Conservation (phyloP, 2,329 filamentous ascomycete species). For the Fusarium avenaceum region DNA sequence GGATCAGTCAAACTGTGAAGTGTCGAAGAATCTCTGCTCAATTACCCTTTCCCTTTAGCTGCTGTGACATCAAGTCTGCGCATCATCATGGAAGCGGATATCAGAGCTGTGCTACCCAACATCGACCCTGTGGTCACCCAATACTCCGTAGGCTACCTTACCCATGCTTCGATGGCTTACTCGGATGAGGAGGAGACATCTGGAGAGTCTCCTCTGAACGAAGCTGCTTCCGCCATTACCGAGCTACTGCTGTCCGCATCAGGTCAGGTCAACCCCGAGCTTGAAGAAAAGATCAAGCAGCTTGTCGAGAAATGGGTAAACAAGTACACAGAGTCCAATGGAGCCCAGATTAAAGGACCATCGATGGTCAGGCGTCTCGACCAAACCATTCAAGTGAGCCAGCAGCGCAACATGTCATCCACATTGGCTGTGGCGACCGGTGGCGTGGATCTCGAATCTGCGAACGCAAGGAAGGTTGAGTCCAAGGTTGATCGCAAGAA, state of each 20-base stretch:
- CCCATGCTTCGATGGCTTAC: slow-evolving; percentile 90
- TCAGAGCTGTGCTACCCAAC: slow-evolving; percentile 84
- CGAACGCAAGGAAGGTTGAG: slow-evolving; percentile 93
- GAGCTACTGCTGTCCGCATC: slow-evolving; percentile 94
- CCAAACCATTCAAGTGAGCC: slow-evolving; percentile 93
- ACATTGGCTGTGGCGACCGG: slow-evolving; percentile 89
- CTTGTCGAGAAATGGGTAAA: slow-evolving; percentile 92
- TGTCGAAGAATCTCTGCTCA: not conserved
- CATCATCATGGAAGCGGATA: slow-evolving; percentile 83
- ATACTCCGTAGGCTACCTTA: slow-evolving; percentile 94
- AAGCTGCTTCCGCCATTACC: slow-evolving; percentile 87
- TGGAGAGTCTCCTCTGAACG: slow-evolving; percentile 80
- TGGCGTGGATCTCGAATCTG: slow-evolving; percentile 91
- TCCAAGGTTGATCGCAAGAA: slow-evolving; percentile 99
- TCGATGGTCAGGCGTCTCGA: slow-evolving; percentile 87
- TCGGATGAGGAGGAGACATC: slow-evolving; percentile 78
- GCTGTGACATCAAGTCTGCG: slow-evolving; percentile 2
- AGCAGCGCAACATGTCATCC: slow-evolving; percentile 95
- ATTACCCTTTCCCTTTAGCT: not conserved
- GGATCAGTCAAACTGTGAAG: not conserved
- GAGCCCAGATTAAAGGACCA: slow-evolving; percentile 77
- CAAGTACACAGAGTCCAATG: slow-evolving; percentile 81
- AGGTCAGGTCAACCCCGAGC: slow-evolving; percentile 78
- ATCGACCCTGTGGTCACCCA: slow-evolving; percentile 91
- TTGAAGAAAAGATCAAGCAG: slow-evolving; percentile 82